Evolutionary conservation across 768 basidiomycete species (phyloP), one percentile per base, ranked within the genome.

Genomic region (Antrodiella citrinella): DNA sequence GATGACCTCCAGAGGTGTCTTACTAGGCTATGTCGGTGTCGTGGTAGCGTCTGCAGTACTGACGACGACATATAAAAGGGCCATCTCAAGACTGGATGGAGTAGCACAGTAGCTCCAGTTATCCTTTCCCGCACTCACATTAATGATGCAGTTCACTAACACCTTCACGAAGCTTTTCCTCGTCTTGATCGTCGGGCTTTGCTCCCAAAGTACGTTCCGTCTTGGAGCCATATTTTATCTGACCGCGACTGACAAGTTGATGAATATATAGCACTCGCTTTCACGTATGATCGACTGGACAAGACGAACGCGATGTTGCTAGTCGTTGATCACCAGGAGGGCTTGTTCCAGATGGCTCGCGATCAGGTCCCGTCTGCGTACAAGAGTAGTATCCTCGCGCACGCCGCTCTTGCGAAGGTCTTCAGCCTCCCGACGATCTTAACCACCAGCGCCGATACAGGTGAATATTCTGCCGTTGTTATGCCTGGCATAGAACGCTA

Each of bases 321-420:
- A 40, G 64, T 77, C 47, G 67, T 77, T 44, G 76, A 77, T 62
- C 73, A 72, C 54, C 74, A 77, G 53, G 60, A 73, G 35, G 75
- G 76, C 15, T 58, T 77, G 5, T 76, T 71, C 62, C 69, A 73
- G 52, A 57, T 77, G 23, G 71, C 69, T 0, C 70, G 69, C 54
- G 75, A 77, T 59, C 60, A 60, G 50, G 49, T 61, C 5, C 65
- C 72, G 0, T 67, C 66, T 13, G 62, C 70, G 39, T 71, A 66
- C 53, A 67, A 69, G 51, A 72, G 67, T 60, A 75, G 70, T 55
- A 66, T 77, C 51, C 58, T 76, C 26, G 75, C 73, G 4, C 74
- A 76, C 53, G 73, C 74, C 13, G 72, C 65, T 21, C 57, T 74
- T 5, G 75, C 65, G 3, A 72, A 72, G 43, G 63, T 72, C 0